Conservation (phyloP, 768 basidiomycete genomes). For the Leccinum broughii region DNA sequence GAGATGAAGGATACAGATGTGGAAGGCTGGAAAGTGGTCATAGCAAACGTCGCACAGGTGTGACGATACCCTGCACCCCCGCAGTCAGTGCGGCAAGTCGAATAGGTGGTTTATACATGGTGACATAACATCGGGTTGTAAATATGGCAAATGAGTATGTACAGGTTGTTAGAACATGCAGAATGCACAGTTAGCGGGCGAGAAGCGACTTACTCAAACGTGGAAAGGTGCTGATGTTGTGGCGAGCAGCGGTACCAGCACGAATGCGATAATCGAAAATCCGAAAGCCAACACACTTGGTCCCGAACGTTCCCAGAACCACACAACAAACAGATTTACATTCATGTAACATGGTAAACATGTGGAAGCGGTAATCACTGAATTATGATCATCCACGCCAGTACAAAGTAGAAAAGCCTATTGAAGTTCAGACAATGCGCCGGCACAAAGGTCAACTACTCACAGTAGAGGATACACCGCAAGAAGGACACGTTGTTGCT, state of each 20-base stretch:
- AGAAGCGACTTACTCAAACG: not conserved
- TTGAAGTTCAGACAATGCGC: constrained; percentile 1
- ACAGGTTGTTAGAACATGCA: not conserved
- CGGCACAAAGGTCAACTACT: constrained; percentile 32
- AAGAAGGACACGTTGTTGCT: constrained; percentile 83
- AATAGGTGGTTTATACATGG: not conserved
- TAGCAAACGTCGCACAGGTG: constrained; percentile 44
- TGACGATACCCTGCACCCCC: not conserved
- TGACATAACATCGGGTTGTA: not conserved
- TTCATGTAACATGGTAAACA: constrained; percentile 11
- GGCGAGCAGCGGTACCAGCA: not conserved
- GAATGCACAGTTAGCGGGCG: not conserved
- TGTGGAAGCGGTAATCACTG: constrained; percentile 45
- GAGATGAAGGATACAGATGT: constrained; percentile 46
- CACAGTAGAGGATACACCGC: constrained; percentile 96
- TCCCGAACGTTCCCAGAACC: not conserved
- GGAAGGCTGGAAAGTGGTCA: constrained; percentile 51
- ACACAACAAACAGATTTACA: constrained; percentile 13
- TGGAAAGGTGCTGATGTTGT: not conserved
- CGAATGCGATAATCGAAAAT: not conserved
- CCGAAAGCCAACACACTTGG: not conserved
- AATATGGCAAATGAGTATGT: too few species aligned
- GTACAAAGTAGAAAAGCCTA: constrained; percentile 90
- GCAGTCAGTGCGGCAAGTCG: not conserved
- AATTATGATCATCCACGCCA: constrained; percentile 97